Evolutionary conservation across 169 alveolate genomes (phyloP), one percentile per base, ranked within the genome.

Genomic region (Cyclospora cayetanensis): DNA sequence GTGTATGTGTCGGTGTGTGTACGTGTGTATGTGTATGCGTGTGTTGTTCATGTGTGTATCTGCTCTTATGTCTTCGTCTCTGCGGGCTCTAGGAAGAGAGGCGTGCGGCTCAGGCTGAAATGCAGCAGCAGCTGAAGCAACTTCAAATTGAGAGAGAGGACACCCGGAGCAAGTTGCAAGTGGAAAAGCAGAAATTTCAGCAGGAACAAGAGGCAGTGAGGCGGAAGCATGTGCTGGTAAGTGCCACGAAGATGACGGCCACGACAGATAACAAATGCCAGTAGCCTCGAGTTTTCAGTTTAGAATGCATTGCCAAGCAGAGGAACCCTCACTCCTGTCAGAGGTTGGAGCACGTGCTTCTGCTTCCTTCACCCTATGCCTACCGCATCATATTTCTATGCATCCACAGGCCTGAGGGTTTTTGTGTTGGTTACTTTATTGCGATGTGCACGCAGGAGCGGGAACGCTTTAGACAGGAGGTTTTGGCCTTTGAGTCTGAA

Each of bases 121-220:
- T 95, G 39, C 95, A 96, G 34, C 84, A 96, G 25, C 96, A 95
- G 74, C 82, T 95, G 82, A 96, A 95, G 93, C 97, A 96, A 83
- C 93, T 96, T 20, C 97, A 96, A 89, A 93, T 95, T 37, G 98
- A 96, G 92, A 80, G 97, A 42, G 97, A 96, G 83, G 98, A 96
- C 87, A 94, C 97, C 42, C 91, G 97, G 31, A 84, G 95, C 50
- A 92, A 97, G 65, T 90, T 96, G 41, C 96, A 93, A 27, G 98
- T 95, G 79, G 97, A 96, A 79, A 90, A 97, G 52, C 72, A 90
- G 76, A 68, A 95, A 88, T 92, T 96, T 42, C 95, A 96, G 35
- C 95, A 95, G 60, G 98, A 96, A 80, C 94, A 92, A 77, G 98
- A 92, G 35, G 52, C 31, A 43, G 74, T 25, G 41, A 46, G 72